Evolutionary conservation across 768 basidiomycete species (phyloP), one percentile per base, ranked within the genome.

Genomic region (Termitomyces sp.): DNA sequence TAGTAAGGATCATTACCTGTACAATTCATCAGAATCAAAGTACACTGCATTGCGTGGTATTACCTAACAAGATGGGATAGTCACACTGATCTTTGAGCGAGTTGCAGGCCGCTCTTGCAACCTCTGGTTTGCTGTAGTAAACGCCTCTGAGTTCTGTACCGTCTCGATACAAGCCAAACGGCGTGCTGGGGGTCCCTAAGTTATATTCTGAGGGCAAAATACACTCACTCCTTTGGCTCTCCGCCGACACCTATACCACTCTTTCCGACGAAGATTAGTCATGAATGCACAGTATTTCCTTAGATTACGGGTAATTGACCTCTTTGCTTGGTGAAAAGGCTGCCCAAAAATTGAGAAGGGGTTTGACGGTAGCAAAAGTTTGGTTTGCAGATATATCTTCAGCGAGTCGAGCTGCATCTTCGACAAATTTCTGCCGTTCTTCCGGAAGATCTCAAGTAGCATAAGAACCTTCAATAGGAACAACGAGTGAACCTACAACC

Each of bases 321-420:
- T 90, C 87, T 59, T 78, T 78, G 67, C 90, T 91, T 0, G 90
- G 84, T 20, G 86, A 75, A 62, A 89, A 91, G 0, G 86, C 87
- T 5, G 86, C 89, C 87, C 88, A 92, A 62, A 91, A 89, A 66
- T 91, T 92, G 61, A 92, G 71, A 47, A 91, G 72, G 3, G 88
- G 88, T 62, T 81, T 81, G 20, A 92, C 88, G 0, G 87, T 85
- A 60, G 85, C 78, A 68, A 90, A 91, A 0, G 90, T 90, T 61
- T 88, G 85, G 64, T 90, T 90, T 29, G 77, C 70, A 2, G 89
- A 84, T 34, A 92, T 75, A 65, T 89, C 90, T 46, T 78, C 66
- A 0, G 87, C 90, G 10, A 92, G 81, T 29, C 85, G 78, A 51
- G 69, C 68, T 3, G 88, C 87, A 62, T 92, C 90, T 37, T 75